Evolutionary conservation across 2,329 filamentous ascomycete genomes (phyloP).

Genomic region (Emergomyces africanus): DNA sequence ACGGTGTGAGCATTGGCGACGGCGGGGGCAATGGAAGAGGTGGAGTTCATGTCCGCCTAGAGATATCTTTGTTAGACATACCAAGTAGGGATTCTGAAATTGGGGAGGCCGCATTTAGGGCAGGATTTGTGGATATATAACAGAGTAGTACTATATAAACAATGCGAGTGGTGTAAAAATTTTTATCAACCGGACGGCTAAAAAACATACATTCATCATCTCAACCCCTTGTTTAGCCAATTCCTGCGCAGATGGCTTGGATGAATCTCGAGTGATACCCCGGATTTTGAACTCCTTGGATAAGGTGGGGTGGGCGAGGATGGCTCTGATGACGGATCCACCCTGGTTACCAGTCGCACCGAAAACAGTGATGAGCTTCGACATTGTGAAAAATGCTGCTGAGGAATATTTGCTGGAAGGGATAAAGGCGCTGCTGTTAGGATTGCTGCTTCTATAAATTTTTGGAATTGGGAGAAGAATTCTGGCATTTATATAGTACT

Average conservation of each 20-base stretch:
- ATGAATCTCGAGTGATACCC: slow-evolving; percentile 37
- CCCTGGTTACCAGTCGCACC: slow-evolving; percentile 44
- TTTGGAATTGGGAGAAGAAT: not conserved
- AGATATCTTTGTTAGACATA: slow-evolving; percentile 23
- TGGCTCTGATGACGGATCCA: slow-evolving; percentile 33
- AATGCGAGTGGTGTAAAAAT: no score
- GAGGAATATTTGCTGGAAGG: not conserved
- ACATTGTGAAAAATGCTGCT: slow-evolving; percentile 4
- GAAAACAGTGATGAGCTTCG: slow-evolving; percentile 31
- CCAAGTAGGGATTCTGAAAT: not conserved
- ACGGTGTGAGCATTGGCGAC: slow-evolving; percentile 36
- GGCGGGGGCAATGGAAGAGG: slow-evolving; percentile 28
- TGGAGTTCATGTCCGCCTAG: slow-evolving; percentile 31
- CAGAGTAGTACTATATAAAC: not conserved
- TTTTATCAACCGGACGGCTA: no score
- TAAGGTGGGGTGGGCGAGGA: slow-evolving; percentile 34
- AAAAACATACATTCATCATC: slow-evolving; percentile 16
- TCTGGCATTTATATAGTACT: not conserved
- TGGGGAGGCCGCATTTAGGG: not conserved
- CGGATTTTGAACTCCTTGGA: slow-evolving; percentile 37
- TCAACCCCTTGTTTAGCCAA: slow-evolving; percentile 22
- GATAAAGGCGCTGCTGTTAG: not conserved
- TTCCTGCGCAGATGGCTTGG: slow-evolving; percentile 18
- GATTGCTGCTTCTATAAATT: not conserved
- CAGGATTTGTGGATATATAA: not conserved